Evolutionary conservation across 192 early-diverging fungal genomes (phyloP).

Genomic region (Backusella mclennaniae): DNA sequence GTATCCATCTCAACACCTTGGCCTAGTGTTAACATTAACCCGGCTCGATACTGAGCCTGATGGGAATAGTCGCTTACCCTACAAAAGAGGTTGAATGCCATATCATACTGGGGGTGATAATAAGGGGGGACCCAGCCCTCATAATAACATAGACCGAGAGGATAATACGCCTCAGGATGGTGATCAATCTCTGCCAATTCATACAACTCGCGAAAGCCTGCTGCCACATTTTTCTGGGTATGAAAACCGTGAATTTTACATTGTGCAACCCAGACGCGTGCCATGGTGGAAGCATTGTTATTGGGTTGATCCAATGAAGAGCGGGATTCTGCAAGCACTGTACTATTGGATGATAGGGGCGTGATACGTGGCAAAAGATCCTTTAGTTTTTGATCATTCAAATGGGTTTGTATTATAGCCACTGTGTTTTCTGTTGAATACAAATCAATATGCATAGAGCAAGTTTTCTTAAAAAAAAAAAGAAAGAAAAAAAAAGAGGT

Average conservation of each 20-base stretch:
- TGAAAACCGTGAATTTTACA: constrained; percentile 9
- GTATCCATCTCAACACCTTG: constrained; percentile 21
- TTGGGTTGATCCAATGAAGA: constrained; percentile 1
- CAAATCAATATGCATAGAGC: neutral
- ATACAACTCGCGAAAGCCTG: neutral
- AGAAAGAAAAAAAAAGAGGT: neutral
- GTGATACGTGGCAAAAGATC: neutral
- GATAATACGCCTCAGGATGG: constrained; percentile 25
- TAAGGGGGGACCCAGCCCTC: constrained; percentile 16
- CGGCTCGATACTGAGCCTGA: constrained; percentile 24
- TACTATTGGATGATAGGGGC: neutral
- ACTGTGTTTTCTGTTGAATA: neutral
- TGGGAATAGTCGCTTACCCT: constrained; percentile 7
- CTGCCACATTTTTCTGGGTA: neutral
- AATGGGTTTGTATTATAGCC: neutral
- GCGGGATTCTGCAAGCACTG: neutral
- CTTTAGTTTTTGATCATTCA: neutral
- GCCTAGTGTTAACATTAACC: constrained; percentile 12
- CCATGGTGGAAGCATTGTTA: neutral
- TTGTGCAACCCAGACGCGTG: neutral
- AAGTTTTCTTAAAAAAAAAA: neutral
- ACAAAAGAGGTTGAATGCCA: constrained; percentile 23
- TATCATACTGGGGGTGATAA: neutral
- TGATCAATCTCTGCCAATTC: neutral
- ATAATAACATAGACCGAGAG: constrained; percentile 25